These are phyloP conservation scores for Acacia melanoxylon DNA, from an alignment of 306 rosid genomes.

Conservation along the genomic window DNA sequence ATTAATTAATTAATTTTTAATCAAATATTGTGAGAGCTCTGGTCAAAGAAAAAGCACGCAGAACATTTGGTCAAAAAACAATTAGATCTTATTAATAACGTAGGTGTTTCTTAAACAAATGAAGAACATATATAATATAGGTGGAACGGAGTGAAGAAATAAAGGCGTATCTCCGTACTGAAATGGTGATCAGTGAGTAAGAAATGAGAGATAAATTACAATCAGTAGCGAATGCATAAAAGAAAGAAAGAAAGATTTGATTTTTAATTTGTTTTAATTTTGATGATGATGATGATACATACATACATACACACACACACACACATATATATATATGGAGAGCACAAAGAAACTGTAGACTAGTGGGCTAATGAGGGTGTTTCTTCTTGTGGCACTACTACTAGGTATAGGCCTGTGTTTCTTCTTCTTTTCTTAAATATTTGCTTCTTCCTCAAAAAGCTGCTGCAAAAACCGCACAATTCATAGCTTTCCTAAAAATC, in stretches of 20 bases:
- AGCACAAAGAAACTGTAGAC: neutral
- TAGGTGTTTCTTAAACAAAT: neutral
- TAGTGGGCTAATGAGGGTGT: neutral
- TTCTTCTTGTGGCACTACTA: neutral
- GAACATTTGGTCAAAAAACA: no score
- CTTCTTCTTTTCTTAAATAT: constrained; percentile 4
- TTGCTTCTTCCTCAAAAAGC: constrained; percentile 27
- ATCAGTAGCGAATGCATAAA: neutral
- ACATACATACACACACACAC: no score
- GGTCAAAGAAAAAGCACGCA: neutral
- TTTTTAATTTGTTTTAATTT: neutral
- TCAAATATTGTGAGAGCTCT: neutral
- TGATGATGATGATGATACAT: no score
- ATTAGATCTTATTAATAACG: neutral
- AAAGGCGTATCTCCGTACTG: neutral
- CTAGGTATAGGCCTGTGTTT: constrained; percentile 17
- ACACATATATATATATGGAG: no score
- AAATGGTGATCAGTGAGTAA: neutral
- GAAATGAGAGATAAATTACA: neutral
- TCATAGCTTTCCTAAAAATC: neutral
- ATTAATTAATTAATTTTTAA: neutral
- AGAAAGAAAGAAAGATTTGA: neutral
- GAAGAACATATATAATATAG: neutral
- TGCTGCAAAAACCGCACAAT: neutral
- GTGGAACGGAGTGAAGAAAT: neutral